Base-by-base conservation (phyloP, 495 filamentous ascomycete genomes). In the Lophiostoma macrostomum region DNA sequence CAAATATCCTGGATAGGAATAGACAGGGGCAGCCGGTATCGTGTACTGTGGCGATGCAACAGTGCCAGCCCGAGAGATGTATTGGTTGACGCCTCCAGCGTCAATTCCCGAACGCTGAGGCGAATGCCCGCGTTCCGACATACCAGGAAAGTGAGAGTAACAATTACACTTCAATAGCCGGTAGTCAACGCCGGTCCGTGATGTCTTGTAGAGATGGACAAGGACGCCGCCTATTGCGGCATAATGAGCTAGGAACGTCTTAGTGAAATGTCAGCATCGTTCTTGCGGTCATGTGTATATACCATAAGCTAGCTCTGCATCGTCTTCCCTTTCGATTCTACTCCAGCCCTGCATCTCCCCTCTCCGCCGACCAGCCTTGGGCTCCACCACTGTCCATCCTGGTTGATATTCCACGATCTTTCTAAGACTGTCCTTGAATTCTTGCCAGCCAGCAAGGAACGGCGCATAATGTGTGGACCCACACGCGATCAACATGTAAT, bases 351-450 rank as follows among this genome's bases (percentile, higher is more conserved):
- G 39, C n/a, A 37, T 39, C 35, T 46, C 34, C 18, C 49, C 49
- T 31, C 19, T 31, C 22, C 34, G 40, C 10, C 8, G 29, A 18
- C 48, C 43, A 16, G 28, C n/a, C n/a, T n/a, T n/a, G n/a, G n/a
- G 18, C 16, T 19, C 28, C 13, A 64, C 51, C 4, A 60, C 40
- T 28, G 51, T 41, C 60, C 60, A 64, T 11, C 55, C 56, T 7
- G 60, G 60, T 23, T 64, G 56, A 8, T 41, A 19, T 0, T 46
- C 38, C 2, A 60, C 30, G 12, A 32, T 24, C 11, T 27, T 43
- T 10, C 60, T 44, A 12, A 60, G 29, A 27, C 56, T 19, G 27
- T 64, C 60, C 46, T 64, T 64, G 34, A 60, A 58, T 12, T 52
- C 40, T 45, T 56, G 25, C 60, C 60, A 64, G 4, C 20, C 44